Conservation (phyloP, 2,329 filamentous ascomycete genomes). For the Alternaria conjuncta region DNA sequence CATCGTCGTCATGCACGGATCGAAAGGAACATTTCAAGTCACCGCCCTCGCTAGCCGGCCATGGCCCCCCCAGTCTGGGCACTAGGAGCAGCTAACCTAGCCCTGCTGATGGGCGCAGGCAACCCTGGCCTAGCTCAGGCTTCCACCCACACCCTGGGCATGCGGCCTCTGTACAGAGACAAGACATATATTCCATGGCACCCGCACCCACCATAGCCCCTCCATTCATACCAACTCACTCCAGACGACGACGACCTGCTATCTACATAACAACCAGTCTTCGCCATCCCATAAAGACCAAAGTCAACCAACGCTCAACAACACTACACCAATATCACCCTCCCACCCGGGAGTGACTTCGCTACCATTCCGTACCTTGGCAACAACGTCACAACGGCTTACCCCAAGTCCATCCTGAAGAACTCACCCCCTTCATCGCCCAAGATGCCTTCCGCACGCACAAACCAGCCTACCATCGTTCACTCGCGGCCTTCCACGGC, state of each 20-base stretch:
- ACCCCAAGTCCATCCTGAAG: constrained; percentile 42
- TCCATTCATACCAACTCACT: constrained; percentile 18
- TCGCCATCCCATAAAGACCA: constrained; percentile 5
- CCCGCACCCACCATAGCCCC: constrained; percentile 32
- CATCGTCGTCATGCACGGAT: constrained; percentile 39
- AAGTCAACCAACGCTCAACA: constrained; percentile 22
- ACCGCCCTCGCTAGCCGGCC: constrained; percentile 39
- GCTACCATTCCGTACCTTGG: constrained; percentile 31
- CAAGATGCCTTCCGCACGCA: constrained; percentile 42
- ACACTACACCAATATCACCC: constrained; percentile 20
- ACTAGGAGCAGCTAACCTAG: constrained; percentile 8
- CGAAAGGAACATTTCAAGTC: constrained; percentile 13
- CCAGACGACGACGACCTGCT: constrained; percentile 9
- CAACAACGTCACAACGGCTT: constrained; percentile 40
- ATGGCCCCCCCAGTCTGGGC: constrained; percentile 15
- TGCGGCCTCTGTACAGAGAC: constrained; percentile 30
- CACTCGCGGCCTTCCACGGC: constrained; percentile 34
- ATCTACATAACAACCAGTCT: constrained; percentile 6
- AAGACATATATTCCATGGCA: constrained; percentile 41
- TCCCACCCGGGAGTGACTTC: constrained; percentile 33
- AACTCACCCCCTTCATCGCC: constrained; percentile 30
- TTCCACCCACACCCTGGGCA: constrained; percentile 29
- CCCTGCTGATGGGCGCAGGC: constrained; percentile 26
- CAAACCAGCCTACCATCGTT: constrained; percentile 46
- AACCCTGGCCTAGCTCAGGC: constrained; percentile 30